Base-by-base conservation (phyloP, 176 grass and related monocot genomes). In the Canna indica region DNA sequence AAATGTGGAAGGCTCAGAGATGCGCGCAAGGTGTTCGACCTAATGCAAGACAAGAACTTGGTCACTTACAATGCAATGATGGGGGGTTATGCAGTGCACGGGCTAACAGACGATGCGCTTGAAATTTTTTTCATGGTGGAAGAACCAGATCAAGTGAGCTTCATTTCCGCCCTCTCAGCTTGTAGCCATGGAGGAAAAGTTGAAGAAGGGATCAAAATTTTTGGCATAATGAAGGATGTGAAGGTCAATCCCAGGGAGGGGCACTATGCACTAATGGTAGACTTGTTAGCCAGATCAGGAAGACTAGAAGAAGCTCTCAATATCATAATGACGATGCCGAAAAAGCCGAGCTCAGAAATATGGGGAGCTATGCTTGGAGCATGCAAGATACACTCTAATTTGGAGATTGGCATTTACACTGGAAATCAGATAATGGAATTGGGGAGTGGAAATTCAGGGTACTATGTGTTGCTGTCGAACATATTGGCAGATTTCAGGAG, bases 11-110 rank as follows among this genome's bases (percentile, higher is more conserved):
- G 65, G 64, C 29, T 77, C 8, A 31, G 29, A 1, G 64, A 77
- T 5, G 36, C 75, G 2, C 68, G 75, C 69, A 77, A 18, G 56
- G 15, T 69, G 28, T 77, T 77, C 56, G 64, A 77, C 52, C 33
- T 60, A 22, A 69, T 77, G 32, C 35, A 57, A 31, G 75, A 77
- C 27, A 77, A 77, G 64, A 69, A 45, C 65, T 69, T 77, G 48
- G 75, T 77, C 48, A 59, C 75, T 25, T 77, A 69, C 28, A 77
- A 77, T 59, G 75, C 41, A 36, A 77, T 77, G 75, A 77, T 77
- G 2, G 75, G 75, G 38, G 75, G 32, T 59, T 77, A 69, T 60
- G 75, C 75, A 7, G 35, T 77, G 7, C 75, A 77, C 54, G 75
- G 65, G 12, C 50, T 57, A 22, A 36, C 47, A 46, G 75, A 77